Percentiles rank a stretch among this genome's conserved stretches.
Evolutionary conservation across 2,329 filamentous ascomycete genomes (phyloP).

Genomic region (Aspergillus spinulosporus): DNA sequence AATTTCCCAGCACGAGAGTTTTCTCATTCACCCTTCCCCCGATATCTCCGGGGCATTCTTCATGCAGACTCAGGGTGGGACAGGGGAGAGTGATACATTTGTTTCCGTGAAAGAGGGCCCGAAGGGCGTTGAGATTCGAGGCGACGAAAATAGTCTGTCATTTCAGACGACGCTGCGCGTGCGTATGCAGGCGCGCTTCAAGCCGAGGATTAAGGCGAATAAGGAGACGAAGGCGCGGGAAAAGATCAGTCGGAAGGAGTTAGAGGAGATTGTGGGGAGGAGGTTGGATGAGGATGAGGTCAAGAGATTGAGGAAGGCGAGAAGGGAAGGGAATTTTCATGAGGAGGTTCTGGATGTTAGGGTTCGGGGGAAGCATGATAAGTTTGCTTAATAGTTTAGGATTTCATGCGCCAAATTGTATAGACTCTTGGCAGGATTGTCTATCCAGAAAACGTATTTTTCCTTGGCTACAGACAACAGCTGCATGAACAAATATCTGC

Average conservation of each 20-base stretch:
- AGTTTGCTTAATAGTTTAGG: slow-evolving; percentile 20
- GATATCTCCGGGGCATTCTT: slow-evolving; percentile 71
- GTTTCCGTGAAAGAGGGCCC: slow-evolving; percentile 59
- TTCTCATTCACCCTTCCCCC: slow-evolving; percentile 62
- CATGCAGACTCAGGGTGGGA: slow-evolving; percentile 59
- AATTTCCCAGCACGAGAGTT: slow-evolving; percentile 80
- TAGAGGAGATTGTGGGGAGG: slow-evolving; percentile 78
- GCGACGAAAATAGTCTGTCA: slow-evolving; percentile 67
- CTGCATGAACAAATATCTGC: too few relatives aligned
- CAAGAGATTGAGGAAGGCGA: slow-evolving; percentile 74
- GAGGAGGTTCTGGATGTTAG: slow-evolving; percentile 23
- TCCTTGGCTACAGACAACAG: too few relatives aligned
- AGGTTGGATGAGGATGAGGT: slow-evolving; percentile 83
- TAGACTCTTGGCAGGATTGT: too few relatives aligned
- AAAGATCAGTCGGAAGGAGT: slow-evolving; percentile 81
- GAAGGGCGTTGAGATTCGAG: slow-evolving; percentile 66
- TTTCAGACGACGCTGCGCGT: slow-evolving; percentile 75
- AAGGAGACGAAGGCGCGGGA: slow-evolving; percentile 82
- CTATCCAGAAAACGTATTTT: too few relatives aligned
- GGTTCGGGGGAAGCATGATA: slow-evolving; percentile 24
- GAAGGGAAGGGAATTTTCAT: slow-evolving; percentile 64
- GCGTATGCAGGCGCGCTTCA: slow-evolving; percentile 94
- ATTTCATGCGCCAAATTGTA: too few relatives aligned
- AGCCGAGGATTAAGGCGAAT: slow-evolving; percentile 73
- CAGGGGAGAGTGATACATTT: slow-evolving; percentile 64